Evolutionary conservation across 192 early-diverging fungal genomes (phyloP).

Genomic region (Umbelopsis isabellina): DNA sequence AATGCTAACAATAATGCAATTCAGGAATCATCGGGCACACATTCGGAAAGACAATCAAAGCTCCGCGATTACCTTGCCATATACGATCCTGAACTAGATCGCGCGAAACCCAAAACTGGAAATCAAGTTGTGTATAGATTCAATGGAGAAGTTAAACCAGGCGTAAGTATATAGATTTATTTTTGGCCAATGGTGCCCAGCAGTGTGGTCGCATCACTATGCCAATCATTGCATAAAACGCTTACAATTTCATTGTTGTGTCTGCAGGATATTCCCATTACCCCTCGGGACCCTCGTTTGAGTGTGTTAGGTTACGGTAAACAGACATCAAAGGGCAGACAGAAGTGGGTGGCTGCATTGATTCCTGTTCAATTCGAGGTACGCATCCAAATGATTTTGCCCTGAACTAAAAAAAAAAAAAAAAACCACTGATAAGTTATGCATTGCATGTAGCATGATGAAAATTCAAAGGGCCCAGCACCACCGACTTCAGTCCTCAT

Average conservation of each 20-base stretch:
- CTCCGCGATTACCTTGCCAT: slow-evolving; percentile 28
- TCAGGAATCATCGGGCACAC: background rate
- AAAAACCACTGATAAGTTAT: slow-evolving; percentile 16
- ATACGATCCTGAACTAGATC: slow-evolving; percentile 29
- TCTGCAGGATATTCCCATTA: background rate
- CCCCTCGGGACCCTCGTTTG: slow-evolving; percentile 26
- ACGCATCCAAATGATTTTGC: background rate
- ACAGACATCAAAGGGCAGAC: slow-evolving; percentile 26
- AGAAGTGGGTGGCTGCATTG: slow-evolving; percentile 23
- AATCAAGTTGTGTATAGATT: slow-evolving; percentile 23
- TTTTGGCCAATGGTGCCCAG: background rate
- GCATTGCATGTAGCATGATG: slow-evolving; percentile 23
- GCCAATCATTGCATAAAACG: too few relatives aligned
- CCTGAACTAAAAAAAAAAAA: background rate
- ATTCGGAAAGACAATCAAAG: slow-evolving; percentile 7
- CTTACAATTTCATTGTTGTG: background rate
- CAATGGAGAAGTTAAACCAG: slow-evolving; percentile 24
- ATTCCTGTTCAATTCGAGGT: slow-evolving; percentile 32
- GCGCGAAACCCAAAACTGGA: slow-evolving; percentile 1
- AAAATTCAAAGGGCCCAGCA: slow-evolving; percentile 28
- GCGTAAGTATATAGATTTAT: slow-evolving; percentile 4
- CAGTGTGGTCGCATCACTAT: background rate
- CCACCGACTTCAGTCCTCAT: slow-evolving; percentile 39
- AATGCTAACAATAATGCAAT: background rate
- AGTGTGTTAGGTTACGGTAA: slow-evolving; percentile 29